These are phyloP conservation scores for Blastosporella zonata DNA, from an alignment of 1,284 basidiomycete genomes.

Conservation along the genomic window DNA sequence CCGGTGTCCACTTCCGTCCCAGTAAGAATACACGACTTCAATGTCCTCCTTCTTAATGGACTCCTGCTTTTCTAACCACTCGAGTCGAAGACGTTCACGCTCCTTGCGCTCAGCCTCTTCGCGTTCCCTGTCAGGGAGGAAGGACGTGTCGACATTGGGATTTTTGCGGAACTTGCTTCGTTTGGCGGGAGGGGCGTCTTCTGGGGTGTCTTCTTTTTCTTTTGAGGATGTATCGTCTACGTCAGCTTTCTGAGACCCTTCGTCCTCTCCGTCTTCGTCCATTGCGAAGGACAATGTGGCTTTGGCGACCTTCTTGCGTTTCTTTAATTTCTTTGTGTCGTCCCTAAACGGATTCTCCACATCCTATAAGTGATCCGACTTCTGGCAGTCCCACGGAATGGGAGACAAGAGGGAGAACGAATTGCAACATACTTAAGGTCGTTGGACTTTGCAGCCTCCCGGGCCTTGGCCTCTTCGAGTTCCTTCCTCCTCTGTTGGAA, in stretches of 20 bases:
- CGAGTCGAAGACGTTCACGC: conserved; percentile 84
- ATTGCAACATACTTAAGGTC: conserved; percentile 77
- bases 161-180: conserved; percentile 88
- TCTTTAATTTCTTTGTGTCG: conserved; percentile 85
- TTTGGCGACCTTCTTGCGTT: conserved; percentile 82
- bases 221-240: conserved; percentile 30
- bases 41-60: conserved; percentile 86
- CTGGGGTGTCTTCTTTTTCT: conserved; percentile 34
- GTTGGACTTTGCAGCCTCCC: conserved; percentile 81
- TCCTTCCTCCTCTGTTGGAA: conserved; percentile 88
- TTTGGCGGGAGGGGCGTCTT: conserved; percentile 53
- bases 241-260: conserved; percentile 28
- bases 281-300: conserved; percentile 87
- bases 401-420: conserved; percentile 15
- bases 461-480: conserved; percentile 88
- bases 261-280: conserved; percentile 66
- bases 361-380: conserved; percentile 59
- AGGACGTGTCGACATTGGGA: conserved; percentile 95
- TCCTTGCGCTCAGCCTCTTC: conserved; percentile 89
- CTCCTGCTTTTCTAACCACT: conserved; percentile 91
- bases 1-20: conserved; percentile 97
- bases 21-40: conserved; percentile 93
- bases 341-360: conserved; percentile 84
- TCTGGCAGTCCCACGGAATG: conserved; percentile 16
- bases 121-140: conserved; percentile 94